Percentiles rank a stretch among this genome's conserved stretches.
Conservation (phyloP, 2,329 filamentous ascomycete species). For the Aspergillus sp. region DNA sequence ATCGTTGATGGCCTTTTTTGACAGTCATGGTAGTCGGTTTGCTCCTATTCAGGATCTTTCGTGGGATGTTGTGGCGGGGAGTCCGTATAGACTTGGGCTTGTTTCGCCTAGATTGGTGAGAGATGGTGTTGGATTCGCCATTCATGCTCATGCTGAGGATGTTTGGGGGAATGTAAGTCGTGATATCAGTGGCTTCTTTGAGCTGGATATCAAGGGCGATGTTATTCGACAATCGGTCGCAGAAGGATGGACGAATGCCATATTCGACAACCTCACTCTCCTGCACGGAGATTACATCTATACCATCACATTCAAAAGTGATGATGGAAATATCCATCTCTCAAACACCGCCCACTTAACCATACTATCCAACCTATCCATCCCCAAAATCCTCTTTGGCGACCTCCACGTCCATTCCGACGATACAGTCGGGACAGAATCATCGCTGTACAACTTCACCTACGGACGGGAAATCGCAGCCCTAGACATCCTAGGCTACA, state of each 20-base stretch:
- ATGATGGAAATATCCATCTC: neutral
- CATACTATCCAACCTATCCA: neutral
- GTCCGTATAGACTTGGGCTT: neutral
- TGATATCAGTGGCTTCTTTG: neutral
- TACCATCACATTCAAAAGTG: neutral
- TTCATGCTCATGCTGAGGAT: constrained; percentile 7
- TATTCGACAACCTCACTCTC: constrained; percentile 2
- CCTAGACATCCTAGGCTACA: constrained; percentile 10
- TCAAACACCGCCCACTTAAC: neutral
- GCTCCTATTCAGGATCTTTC: constrained; percentile 7
- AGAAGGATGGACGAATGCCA: constrained; percentile 7
- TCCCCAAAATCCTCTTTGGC: constrained; percentile 5
- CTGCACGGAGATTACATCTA: constrained; percentile 4
- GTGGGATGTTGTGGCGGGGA: constrained; percentile 6
- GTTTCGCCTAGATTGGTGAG: constrained; percentile 3
- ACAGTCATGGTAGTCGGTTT: constrained; percentile 3
- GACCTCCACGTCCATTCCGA: constrained; percentile 9
- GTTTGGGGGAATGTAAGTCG: constrained; percentile 8
- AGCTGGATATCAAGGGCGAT: neutral
- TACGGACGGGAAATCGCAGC: constrained; percentile 9
- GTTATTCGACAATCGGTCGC: neutral
- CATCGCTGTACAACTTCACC: constrained; percentile 7
- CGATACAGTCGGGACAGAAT: constrained; percentile 8
- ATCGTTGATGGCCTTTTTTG: too few species aligned
- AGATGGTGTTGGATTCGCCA: constrained; percentile 2